These are phyloP conservation scores for Termitomyces sp. DNA, from an alignment of 768 basidiomycete species.

Conservation along the genomic window DNA sequence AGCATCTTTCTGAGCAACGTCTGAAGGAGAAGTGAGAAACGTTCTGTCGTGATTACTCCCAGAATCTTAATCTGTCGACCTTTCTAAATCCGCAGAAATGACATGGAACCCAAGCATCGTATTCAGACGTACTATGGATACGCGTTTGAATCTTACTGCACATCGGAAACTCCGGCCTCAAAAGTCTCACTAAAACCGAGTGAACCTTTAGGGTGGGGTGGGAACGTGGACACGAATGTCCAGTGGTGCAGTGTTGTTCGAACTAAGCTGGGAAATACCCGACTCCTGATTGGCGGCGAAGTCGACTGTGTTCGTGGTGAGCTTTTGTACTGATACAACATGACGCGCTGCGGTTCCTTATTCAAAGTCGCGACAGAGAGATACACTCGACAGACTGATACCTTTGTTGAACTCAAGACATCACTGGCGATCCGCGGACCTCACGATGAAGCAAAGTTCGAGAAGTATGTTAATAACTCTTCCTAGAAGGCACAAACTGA, in stretches of 20 bases:
- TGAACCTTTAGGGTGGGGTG: conserved; percentile 59
- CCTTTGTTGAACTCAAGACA: conserved; percentile 85
- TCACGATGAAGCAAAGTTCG: conserved; percentile 68
- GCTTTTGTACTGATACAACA: conserved; percentile 8
- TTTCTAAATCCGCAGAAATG: conserved; percentile 38
- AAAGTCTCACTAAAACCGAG: conserved; percentile 18
- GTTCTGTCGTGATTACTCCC: neutral
- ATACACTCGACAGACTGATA: conserved; percentile 56
- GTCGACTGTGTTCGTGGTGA: conserved; percentile 84
- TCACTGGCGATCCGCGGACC: conserved; percentile 62
- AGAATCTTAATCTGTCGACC: neutral
- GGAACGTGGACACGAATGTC: conserved; percentile 80
- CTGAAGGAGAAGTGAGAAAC: conserved; percentile 60
- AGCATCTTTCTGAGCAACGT: conserved; percentile 54
- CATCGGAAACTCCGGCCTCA: conserved; percentile 36
- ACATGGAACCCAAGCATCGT: conserved; percentile 58
- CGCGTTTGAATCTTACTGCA: conserved; percentile 87
- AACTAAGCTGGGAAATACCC: conserved; percentile 68
- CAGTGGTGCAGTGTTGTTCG: conserved; percentile 91
- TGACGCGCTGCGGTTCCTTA: neutral
- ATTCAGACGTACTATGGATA: conserved; percentile 79
- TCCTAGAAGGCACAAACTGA: neutral
- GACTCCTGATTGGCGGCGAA: conserved; percentile 81
- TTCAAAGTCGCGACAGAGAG: conserved; percentile 33
- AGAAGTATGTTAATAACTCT: conserved; percentile 49